phyloP scores from a whole-genome alignment of 1,284 basidiomycete species.

The Pseudozyma tsukubaensis region DNA sequence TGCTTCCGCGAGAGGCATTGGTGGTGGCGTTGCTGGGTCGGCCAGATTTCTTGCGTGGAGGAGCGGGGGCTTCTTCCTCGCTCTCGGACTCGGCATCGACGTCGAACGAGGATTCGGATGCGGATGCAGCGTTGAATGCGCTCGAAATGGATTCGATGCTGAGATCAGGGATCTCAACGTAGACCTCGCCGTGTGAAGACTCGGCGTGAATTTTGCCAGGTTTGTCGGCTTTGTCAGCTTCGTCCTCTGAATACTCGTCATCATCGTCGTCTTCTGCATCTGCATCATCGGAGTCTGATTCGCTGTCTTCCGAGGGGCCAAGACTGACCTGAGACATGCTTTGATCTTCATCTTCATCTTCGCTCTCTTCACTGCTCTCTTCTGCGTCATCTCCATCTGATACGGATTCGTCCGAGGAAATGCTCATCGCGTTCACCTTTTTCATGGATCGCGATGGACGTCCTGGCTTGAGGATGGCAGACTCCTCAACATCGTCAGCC shows the following conservation, averaged over 20 bases:
- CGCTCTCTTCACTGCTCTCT: conserved; percentile 20
- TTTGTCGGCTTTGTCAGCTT: neutral
- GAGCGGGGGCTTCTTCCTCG: conserved; percentile 23
- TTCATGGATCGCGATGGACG: conserved; percentile 1
- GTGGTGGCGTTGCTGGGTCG: conserved; percentile 19
- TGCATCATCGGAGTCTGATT: conserved; percentile 6
- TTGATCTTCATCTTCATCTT: conserved; percentile 15
- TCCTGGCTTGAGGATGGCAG: conserved; percentile 26
- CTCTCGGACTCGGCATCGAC: conserved; percentile 11
- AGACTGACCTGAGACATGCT: neutral
- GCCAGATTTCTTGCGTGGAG: conserved; percentile 26
- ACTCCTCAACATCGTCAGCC: conserved; percentile 13
- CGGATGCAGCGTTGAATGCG: conserved; percentile 10
- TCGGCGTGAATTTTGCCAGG: conserved; percentile 13
- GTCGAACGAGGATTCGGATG: conserved; percentile 40
- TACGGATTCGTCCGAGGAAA: conserved; percentile 7
- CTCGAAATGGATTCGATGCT: conserved; percentile 28
- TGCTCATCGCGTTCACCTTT: conserved; percentile 9
- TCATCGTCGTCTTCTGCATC: conserved; percentile 4
- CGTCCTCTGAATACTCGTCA: neutral
- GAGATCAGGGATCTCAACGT: conserved; percentile 23
- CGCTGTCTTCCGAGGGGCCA: conserved; percentile 5
- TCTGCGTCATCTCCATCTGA: conserved; percentile 20
- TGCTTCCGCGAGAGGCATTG: conserved; percentile 18
- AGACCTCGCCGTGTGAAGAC: conserved; percentile 3